Base-by-base conservation (phyloP, 192 early-diverging fungal species). In the Kappamyces sp. region DNA sequence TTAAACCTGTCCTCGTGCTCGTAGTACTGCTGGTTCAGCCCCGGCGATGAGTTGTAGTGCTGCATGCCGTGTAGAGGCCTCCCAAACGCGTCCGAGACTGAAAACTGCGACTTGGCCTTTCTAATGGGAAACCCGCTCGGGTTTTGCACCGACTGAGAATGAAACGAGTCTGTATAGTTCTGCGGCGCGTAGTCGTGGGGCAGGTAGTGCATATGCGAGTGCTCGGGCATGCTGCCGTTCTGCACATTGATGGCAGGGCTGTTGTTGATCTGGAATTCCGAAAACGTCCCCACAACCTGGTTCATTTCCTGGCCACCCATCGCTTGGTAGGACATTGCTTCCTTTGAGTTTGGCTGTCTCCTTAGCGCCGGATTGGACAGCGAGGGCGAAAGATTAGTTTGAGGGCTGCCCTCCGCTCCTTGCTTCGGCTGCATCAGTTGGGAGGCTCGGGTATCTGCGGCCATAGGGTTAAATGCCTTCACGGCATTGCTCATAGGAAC, bases 401-500 rank as follows among this genome's bases (percentile, higher is more conserved):
- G 23, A 23, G 23, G 23, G 23, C 23, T 23, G 23, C 23, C 23
- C 23, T 23, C 23, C 23, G 23, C 23, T 23, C 23, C 23, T 23
- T 23, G 23, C 23, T 23, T 23, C 23, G 23, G 23, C 23, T 23
- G 23, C 23, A 23, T 23, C 23, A 23, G 44, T 46, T 46, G 44
- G 31, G 8, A 8, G 7, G 8, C 32, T 34, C 8, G 50, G 50
- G 8, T 13, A 13, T 12, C 7, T 7, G 7, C 13, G 8, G 36
- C 50, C 15, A 34, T 62, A 34, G 50, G n/a, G 61, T 36, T 10
- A 40, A 57, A 57, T 39, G 54, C 46, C 3, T 44, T 44, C 23
- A 57, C 54, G 33, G 46, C 54, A 31, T 57, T 40, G 38, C 46
- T 40, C 54, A 57, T 57, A 10, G 86, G 89, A 5, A 71, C 64